Evolutionary conservation across 169 alveolate genomes (phyloP).

Genomic region (Prorocentrum cordatum): DNA sequence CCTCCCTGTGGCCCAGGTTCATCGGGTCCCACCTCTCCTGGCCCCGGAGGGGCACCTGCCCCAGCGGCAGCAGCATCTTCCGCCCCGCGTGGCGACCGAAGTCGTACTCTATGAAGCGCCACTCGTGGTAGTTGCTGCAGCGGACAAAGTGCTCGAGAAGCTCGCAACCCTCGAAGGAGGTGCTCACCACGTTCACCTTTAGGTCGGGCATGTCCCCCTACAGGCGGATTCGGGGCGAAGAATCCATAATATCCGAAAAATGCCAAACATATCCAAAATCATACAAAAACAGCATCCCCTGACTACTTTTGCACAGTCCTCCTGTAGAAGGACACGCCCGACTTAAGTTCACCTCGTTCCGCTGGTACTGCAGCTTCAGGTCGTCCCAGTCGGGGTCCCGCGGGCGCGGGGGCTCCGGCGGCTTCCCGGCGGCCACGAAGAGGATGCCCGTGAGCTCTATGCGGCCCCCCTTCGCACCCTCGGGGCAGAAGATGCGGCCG

Average conservation of each 20-base stretch:
- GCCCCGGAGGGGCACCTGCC: not conserved
- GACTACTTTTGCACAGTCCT: too few relatives aligned
- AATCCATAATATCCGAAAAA: too few relatives aligned
- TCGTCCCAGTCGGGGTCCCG: conserved; percentile 15
- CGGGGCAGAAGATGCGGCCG: conserved; percentile 68
- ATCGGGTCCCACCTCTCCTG: not conserved
- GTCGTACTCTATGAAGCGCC: conserved; percentile 9
- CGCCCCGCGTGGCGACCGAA: conserved; percentile 7
- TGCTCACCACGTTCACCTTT: too few relatives aligned
- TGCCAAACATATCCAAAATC: too few relatives aligned
- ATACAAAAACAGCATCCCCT: too few relatives aligned
- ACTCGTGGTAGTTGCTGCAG: conserved; percentile 12
- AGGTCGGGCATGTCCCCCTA: too few relatives aligned
- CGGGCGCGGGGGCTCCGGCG: too few relatives aligned
- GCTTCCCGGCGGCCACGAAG: not conserved
- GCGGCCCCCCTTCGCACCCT: not conserved
- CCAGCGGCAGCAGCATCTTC: conserved; percentile 19
- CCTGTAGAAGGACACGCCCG: too few relatives aligned
- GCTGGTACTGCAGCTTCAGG: conserved; percentile 15
- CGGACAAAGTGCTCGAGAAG: conserved; percentile 38
- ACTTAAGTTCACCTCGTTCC: too few relatives aligned
- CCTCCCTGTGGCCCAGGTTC: not conserved
- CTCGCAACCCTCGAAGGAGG: conserved; percentile 34
- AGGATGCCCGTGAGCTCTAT: not conserved
- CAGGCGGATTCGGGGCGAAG: too few relatives aligned